These are phyloP conservation scores for Cupressus sempervirens DNA, from an alignment of 75 land plant species.

Conservation along the genomic window DNA sequence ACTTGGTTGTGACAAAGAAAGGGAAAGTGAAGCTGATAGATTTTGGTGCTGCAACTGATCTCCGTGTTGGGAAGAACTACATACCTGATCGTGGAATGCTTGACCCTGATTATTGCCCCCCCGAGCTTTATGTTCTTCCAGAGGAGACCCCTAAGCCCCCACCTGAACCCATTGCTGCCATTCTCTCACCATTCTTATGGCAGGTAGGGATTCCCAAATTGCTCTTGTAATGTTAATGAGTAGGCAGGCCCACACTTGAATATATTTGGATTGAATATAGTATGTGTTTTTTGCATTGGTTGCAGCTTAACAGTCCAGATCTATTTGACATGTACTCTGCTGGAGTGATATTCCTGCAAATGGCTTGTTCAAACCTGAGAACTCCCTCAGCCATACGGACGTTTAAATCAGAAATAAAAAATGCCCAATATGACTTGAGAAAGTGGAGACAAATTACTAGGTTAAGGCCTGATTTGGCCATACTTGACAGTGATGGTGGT, in stretches of 20 bases:
- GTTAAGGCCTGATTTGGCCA: slow-evolving; percentile 60
- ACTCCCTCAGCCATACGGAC: slow-evolving; percentile 64
- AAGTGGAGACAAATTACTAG: slow-evolving; percentile 81
- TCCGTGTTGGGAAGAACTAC: slow-evolving; percentile 94
- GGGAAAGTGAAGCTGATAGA: slow-evolving; percentile 94
- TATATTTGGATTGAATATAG: background rate
- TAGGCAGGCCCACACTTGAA: background rate
- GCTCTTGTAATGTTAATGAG: background rate
- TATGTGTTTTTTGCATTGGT: background rate
- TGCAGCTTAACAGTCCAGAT: slow-evolving; percentile 97
- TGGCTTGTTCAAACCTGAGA: slow-evolving; percentile 76
- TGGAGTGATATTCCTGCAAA: slow-evolving; percentile 87
- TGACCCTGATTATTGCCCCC: slow-evolving; percentile 99
- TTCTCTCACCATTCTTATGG: slow-evolving; percentile 95
- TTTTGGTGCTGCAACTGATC: slow-evolving; percentile 99
- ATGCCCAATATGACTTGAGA: slow-evolving; percentile 66
- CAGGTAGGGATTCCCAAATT: slow-evolving; percentile 43
- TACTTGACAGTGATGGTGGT: slow-evolving; percentile 86
- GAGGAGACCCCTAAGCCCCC: slow-evolving; percentile 97
- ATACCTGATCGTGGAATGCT: slow-evolving; percentile 82
- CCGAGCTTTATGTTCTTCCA: slow-evolving; percentile 92
- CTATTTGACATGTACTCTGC: slow-evolving; percentile 97
- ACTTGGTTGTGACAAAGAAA: slow-evolving; percentile 85
- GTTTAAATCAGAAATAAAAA: slow-evolving; percentile 71
- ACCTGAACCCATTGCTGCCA: slow-evolving; percentile 88